phyloP scores from a whole-genome alignment of 805 yeast species.

The Priceomyces carsonii region DNA sequence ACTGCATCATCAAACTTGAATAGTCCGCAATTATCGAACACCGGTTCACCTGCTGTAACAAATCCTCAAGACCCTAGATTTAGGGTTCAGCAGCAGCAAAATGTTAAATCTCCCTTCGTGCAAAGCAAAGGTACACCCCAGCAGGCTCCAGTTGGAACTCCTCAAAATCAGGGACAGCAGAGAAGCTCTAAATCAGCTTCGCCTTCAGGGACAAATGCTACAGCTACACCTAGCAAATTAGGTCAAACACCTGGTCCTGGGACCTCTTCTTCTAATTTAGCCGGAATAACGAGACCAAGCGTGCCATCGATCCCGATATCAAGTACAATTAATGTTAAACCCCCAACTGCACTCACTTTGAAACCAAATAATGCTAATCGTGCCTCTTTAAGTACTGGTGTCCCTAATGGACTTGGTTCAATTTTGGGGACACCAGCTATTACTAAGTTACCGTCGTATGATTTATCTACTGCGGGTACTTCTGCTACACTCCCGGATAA shows the following conservation, averaged over 20 bases:
- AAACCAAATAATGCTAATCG: slow-evolving; percentile 56
- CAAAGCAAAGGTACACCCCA: slow-evolving; percentile 6
- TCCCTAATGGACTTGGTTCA: slow-evolving; percentile 68
- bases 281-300: slow-evolving; percentile 49
- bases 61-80: slow-evolving; percentile 9
- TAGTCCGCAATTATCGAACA: slow-evolving; percentile 8
- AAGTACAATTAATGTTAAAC: slow-evolving; percentile 61
- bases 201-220: slow-evolving; percentile 14
- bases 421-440: slow-evolving; percentile 71
- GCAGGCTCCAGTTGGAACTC: slow-evolving; percentile 2
- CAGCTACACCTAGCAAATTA: slow-evolving; percentile 9
- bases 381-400: slow-evolving; percentile 84
- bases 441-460: slow-evolving; percentile 77
- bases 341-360: slow-evolving; percentile 64
- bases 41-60: slow-evolving; percentile 9
- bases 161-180: slow-evolving; percentile 3
- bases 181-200: slow-evolving; percentile 20
- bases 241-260: slow-evolving; percentile 7
- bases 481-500: slow-evolving; percentile 45
- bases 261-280: slow-evolving; percentile 29
- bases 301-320: slow-evolving; percentile 76
- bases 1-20: slow-evolving; percentile 7
- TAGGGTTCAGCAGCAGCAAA: slow-evolving; percentile 6
- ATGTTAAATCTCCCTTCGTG: slow-evolving; percentile 6
- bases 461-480: slow-evolving; percentile 45